A percentile compares a stretch with the other conserved stretches of the same genome.
Evolutionary conservation across 306 rosid species (phyloP).

Genomic region (Dalbergia cultrata): DNA sequence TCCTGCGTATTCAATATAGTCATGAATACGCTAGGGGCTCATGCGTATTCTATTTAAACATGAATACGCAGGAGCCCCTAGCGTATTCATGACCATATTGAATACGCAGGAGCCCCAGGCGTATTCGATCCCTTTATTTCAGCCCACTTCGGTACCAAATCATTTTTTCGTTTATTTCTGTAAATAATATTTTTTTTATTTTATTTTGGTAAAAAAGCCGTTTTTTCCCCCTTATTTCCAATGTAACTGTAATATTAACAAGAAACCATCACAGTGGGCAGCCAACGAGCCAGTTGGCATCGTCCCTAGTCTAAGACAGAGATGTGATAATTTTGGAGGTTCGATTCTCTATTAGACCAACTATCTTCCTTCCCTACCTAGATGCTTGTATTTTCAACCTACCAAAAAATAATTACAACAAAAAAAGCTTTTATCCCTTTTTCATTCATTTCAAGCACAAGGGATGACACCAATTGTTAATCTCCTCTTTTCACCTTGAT

Average conservation of each 20-base stretch:
- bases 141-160: no score
- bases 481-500: constrained; percentile 12
- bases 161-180: no score
- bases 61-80: no score
- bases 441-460: neutral
- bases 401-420: neutral
- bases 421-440: neutral
- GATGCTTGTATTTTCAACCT: neutral
- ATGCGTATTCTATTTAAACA: no score
- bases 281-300: constrained; percentile 7
- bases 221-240: neutral
- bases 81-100: no score
- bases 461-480: neutral
- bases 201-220: no score
- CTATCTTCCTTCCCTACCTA: neutral
- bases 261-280: neutral
- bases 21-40: no score
- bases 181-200: no score
- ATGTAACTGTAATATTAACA: neutral
- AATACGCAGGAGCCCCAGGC: no score
- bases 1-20: no score
- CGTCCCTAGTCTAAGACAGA: neutral
- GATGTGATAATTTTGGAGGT: neutral
- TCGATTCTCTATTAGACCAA: neutral
- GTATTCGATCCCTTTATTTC: no score